A percentile compares a stretch with the other conserved stretches of the same genome.
Conservation (phyloP, 2,329 filamentous ascomycete genomes). For the Mycosphaerella sp. region DNA sequence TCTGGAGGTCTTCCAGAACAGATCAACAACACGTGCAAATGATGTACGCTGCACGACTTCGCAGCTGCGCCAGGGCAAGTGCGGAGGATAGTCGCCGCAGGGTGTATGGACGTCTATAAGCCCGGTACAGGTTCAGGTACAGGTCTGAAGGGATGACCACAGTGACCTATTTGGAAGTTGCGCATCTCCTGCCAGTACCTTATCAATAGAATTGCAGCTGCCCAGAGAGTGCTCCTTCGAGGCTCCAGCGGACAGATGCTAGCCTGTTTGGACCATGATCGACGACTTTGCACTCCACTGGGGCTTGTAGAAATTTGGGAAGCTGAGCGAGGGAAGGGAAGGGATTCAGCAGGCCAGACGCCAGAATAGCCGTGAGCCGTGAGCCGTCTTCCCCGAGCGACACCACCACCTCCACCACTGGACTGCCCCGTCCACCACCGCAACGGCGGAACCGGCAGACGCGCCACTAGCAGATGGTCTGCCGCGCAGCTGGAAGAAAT, state of each 20-base stretch:
- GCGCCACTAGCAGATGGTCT: neutral
- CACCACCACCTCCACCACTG: neutral
- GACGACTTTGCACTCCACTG: neutral
- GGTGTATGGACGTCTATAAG: too few species aligned
- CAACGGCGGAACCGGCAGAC: neutral
- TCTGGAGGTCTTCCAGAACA: slow-evolving; percentile 3
- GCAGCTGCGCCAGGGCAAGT: neutral
- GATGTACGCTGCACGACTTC: slow-evolving; percentile 9
- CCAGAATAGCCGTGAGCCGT: too few species aligned
- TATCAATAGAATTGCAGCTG: neutral
- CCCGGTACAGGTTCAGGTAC: too few species aligned
- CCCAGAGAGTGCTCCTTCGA: too few species aligned
- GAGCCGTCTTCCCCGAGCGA: neutral
- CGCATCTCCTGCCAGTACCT: neutral
- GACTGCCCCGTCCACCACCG: neutral
- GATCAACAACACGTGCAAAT: slow-evolving; percentile 14
- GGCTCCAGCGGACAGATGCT: neutral
- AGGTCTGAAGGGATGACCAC: neutral
- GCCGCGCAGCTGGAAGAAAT: neutral
- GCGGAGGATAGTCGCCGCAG: neutral
- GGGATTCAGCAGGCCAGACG: neutral
- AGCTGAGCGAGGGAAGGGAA: neutral
- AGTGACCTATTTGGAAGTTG: neutral
- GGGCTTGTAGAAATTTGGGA: neutral
- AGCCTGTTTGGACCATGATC: neutral